Percentiles rank a stretch among this genome's conserved stretches.
Evolutionary conservation across 352 stramenopile genomes (phyloP).

Genomic region (Phytopythium helicoides): DNA sequence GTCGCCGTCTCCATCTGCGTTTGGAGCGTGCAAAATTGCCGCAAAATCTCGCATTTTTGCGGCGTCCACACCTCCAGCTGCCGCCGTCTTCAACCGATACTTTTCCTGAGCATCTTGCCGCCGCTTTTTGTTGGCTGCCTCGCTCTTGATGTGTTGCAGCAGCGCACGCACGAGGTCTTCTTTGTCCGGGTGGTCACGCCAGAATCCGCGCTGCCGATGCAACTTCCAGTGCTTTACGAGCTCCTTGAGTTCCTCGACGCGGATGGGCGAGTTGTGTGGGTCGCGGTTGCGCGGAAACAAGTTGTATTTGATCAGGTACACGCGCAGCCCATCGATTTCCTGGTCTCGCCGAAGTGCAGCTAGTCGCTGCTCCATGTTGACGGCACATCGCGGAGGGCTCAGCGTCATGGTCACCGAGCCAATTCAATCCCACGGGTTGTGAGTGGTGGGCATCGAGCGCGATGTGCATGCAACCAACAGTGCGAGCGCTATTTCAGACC

Average conservation of each 20-base stretch:
- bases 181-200: slow-evolving; percentile 88
- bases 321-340: slow-evolving; percentile 78
- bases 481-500: too few species aligned
- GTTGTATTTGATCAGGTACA: slow-evolving; percentile 88
- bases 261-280: slow-evolving; percentile 83
- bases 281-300: slow-evolving; percentile 82
- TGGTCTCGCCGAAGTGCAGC: slow-evolving; percentile 74
- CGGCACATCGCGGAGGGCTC: slow-evolving; percentile 75
- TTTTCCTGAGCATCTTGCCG: slow-evolving; percentile 81
- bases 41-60: slow-evolving; percentile 59
- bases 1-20: slow-evolving; percentile 1
- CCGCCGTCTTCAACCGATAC: slow-evolving; percentile 44
- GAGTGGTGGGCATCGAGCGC: not conserved
- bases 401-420: slow-evolving; percentile 47
- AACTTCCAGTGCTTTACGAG: slow-evolving; percentile 91
- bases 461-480: too few species aligned
- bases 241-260: slow-evolving; percentile 90
- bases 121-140: slow-evolving; percentile 76
- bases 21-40: slow-evolving; percentile 39
- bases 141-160: slow-evolving; percentile 81
- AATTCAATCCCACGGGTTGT: not conserved
- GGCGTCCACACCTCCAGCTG: slow-evolving; percentile 10
- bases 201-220: slow-evolving; percentile 87
- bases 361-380: slow-evolving; percentile 86
- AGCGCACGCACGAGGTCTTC: slow-evolving; percentile 87